These are phyloP conservation scores for Phaeomoniella chlamydospora DNA, from an alignment of 2,329 filamentous ascomycete genomes.

Conservation along the genomic window DNA sequence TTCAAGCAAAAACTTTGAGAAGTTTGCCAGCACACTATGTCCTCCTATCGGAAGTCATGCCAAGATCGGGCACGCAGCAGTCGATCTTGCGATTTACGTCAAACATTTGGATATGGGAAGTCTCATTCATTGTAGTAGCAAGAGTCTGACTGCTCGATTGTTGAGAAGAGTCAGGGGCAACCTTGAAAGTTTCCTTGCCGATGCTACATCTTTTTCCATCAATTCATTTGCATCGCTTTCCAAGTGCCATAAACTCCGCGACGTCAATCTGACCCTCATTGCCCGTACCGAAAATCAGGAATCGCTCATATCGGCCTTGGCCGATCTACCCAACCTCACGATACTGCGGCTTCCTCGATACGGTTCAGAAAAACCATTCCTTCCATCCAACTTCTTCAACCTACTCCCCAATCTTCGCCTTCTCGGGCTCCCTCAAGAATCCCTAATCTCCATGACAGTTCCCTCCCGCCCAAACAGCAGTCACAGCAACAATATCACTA, in stretches of 20 bases:
- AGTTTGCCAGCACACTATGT: constrained; percentile 40
- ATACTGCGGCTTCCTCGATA: background rate
- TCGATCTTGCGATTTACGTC: constrained; percentile 33
- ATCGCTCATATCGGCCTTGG: background rate
- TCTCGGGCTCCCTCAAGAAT: background rate
- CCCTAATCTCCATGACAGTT: background rate
- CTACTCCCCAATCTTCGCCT: background rate
- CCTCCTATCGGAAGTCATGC: constrained; percentile 32
- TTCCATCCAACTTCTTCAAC: background rate
- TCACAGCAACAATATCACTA: background rate
- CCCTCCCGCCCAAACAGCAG: background rate
- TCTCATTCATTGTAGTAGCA: constrained; percentile 45
- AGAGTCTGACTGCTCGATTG: constrained; percentile 41
- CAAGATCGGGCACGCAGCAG: constrained; percentile 19
- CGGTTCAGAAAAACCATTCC: background rate
- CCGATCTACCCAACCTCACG: background rate
- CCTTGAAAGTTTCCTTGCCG: constrained; percentile 41
- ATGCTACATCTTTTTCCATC: constrained; percentile 42
- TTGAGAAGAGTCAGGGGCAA: constrained; percentile 37
- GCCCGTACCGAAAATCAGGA: background rate
- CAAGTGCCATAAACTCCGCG: constrained; percentile 35
- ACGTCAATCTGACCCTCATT: constrained; percentile 33
- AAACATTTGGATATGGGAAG: constrained; percentile 35
- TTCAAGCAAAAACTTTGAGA: constrained; percentile 33
- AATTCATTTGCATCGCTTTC: constrained; percentile 42